Conservation (phyloP, 495 filamentous ascomycete genomes). For the Rhizodiscina lignyota region DNA sequence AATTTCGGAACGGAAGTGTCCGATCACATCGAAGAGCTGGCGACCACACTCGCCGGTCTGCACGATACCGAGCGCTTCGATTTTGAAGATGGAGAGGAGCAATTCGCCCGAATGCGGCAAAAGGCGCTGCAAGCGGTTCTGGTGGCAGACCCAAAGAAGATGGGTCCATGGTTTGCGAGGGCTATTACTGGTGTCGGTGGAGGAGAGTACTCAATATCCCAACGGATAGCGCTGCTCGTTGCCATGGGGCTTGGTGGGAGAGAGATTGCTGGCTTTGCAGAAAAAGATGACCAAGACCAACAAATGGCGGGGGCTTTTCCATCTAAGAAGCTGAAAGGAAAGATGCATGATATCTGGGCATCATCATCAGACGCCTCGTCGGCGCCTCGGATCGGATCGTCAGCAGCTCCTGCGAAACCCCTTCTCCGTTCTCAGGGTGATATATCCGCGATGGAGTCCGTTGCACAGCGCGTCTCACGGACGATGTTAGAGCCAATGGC, state of each 20-base stretch:
- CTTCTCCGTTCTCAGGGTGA: too few relatives aligned
- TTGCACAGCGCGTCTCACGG: conserved; percentile 28
- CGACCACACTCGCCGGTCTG: conserved; percentile 55
- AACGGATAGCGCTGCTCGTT: conserved; percentile 65
- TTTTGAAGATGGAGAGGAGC: conserved; percentile 43
- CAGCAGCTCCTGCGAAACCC: too few relatives aligned
- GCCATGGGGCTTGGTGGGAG: conserved; percentile 70
- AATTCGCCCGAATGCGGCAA: conserved; percentile 62
- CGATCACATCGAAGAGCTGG: conserved; percentile 70
- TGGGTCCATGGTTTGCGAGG: conserved; percentile 70
- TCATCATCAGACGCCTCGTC: too few relatives aligned
- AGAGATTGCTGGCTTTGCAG: conserved; percentile 69
- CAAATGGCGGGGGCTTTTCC: conserved; percentile 39
- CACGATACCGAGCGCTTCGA: conserved; percentile 65
- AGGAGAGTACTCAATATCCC: conserved; percentile 75
- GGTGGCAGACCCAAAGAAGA: conserved; percentile 53
- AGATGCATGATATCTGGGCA: conserved; percentile 38
- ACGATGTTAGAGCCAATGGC: conserved; percentile 68
- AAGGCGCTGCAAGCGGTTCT: conserved; percentile 76
- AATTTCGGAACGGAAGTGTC: conserved; percentile 74
- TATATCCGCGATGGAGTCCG: too few relatives aligned
- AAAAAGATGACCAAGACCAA: conserved; percentile 33
- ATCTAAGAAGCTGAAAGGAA: conserved; percentile 51
- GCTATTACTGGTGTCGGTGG: conserved; percentile 86
- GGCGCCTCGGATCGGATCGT: too few relatives aligned